Conservation (phyloP, 768 basidiomycete species). For the Termitomyces sp. region DNA sequence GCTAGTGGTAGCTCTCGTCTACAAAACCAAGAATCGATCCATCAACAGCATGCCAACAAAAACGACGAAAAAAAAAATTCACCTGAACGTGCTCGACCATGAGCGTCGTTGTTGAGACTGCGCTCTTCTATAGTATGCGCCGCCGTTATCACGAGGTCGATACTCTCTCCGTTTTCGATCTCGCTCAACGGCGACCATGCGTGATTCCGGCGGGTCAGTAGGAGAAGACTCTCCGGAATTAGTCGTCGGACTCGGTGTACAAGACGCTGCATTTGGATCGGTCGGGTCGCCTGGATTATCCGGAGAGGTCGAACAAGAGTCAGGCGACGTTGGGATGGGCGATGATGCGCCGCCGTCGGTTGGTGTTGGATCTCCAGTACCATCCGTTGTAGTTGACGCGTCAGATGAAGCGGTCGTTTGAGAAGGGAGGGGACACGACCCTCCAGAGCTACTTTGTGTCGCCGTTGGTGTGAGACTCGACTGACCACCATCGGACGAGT, state of each 20-base stretch:
- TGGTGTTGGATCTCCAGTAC: background rate
- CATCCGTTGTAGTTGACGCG: background rate
- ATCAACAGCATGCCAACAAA: background rate
- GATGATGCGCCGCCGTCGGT: background rate
- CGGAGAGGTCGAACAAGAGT: background rate
- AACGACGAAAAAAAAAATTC: background rate
- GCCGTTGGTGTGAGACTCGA: background rate
- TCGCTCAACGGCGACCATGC: background rate
- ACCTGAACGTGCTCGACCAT: conserved; percentile 8
- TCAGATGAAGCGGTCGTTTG: background rate
- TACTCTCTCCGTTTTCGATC: conserved; percentile 2
- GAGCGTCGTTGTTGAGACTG: background rate
- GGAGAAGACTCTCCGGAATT: conserved; percentile 1
- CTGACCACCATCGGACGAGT: background rate
- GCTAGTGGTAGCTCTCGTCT: conserved; percentile 7
- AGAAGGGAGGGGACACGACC: background rate
- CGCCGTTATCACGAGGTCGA: conserved; percentile 10
- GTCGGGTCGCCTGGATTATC: background rate
- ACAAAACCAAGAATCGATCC: background rate
- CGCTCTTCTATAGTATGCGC: conserved; percentile 9
- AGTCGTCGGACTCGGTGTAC: background rate
- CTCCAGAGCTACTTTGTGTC: background rate
- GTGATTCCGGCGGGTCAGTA: background rate
- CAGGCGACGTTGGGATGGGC: background rate
- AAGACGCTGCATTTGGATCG: background rate